phyloP scores from a whole-genome alignment of 352 stramenopile genomes.

The Globisporangium okanoganense region DNA sequence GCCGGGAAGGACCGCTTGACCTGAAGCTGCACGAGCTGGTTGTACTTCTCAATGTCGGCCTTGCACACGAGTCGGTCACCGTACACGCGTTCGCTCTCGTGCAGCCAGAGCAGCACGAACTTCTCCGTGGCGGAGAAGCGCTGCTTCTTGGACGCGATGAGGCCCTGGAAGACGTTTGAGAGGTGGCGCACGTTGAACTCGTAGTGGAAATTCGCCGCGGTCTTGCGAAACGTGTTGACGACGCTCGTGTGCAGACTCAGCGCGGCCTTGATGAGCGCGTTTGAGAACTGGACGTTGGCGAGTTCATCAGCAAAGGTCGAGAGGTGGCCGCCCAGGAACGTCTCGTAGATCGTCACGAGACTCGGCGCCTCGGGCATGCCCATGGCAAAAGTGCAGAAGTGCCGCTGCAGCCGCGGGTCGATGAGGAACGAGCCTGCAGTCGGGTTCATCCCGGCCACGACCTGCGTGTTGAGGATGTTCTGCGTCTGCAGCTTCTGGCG shows the following conservation, averaged over 20 bases:
- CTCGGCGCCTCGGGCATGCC: slow-evolving; percentile 91
- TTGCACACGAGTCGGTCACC: slow-evolving; percentile 92
- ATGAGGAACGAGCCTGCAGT: slow-evolving; percentile 93
- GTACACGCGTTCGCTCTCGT: slow-evolving; percentile 96
- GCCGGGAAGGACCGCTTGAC: slow-evolving; percentile 93
- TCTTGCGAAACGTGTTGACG: slow-evolving; percentile 92
- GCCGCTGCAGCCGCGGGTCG: slow-evolving; percentile 92
- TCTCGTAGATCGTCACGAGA: slow-evolving; percentile 96
- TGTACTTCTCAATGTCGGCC: slow-evolving; percentile 93
- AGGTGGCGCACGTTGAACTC: slow-evolving; percentile 97
- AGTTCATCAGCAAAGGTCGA: slow-evolving; percentile 88
- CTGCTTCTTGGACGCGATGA: slow-evolving; percentile 91
- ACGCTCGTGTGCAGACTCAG: slow-evolving; percentile 91
- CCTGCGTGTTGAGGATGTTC: slow-evolving; percentile 94
- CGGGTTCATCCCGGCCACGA: slow-evolving; percentile 96
- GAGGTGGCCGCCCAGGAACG: slow-evolving; percentile 93
- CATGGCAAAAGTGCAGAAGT: slow-evolving; percentile 96
- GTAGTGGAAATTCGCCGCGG: slow-evolving; percentile 96
- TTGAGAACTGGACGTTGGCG: slow-evolving; percentile 83
- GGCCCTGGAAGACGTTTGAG: slow-evolving; percentile 94
- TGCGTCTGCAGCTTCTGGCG: slow-evolving; percentile 91
- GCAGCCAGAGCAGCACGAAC: slow-evolving; percentile 94
- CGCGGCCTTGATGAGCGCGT: slow-evolving; percentile 92
- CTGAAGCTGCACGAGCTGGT: slow-evolving; percentile 91
- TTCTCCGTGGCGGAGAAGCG: slow-evolving; percentile 92